Base-by-base conservation (phyloP, 1,284 basidiomycete species). In the Fomitopsis betulina region DNA sequence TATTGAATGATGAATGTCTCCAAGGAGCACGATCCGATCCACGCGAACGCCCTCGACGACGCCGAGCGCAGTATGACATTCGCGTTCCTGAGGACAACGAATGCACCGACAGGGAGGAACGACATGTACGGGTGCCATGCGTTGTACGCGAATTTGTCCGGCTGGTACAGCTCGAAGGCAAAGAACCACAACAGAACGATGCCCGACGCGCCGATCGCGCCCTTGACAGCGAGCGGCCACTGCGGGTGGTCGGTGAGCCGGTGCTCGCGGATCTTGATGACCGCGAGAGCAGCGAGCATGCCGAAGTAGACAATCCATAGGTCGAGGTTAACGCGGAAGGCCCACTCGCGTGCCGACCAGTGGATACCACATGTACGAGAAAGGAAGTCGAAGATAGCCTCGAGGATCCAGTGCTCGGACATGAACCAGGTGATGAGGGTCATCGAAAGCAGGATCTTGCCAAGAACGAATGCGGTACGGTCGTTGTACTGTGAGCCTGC, bases 1-100 rank as follows among this genome's bases (percentile, higher is more conserved):
- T 89, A 95, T 70, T 96, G 92, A 62, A 94, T 84, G 68, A 95
- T 89, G 70, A 93, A 94, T 0, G 91, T 89, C 72, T 94, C 92
- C 49, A 94, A 79, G 5, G 89, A 92, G 72, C 89, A 92, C 68
- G 79, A 84, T 43, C 93, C 93, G 57, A 95, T 81, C 71, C 91
- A 93, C 40, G 84, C 85, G 73, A 94, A 95, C 21, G 85, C 74
- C 32, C 76, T 77, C 10, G 86, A 91, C 23, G 83, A 84, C 30
- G 79, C 81, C 1, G 89, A 89, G 21, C 93, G 85, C 53, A 94
- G 74, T 45, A 84, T 73, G 2, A 80, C 76, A 40, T 76, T 92
- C 27, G 91, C 87, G 67, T 95, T 96, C 57, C 93, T 82, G 23
- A 96, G 76, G 45, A 83, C 73, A 60, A 86, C 78, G 69, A 91